Evolutionary conservation across 2,329 filamentous ascomycete genomes (phyloP), one percentile per base, ranked within the genome.

Genomic region (Fusarium devonianum): DNA sequence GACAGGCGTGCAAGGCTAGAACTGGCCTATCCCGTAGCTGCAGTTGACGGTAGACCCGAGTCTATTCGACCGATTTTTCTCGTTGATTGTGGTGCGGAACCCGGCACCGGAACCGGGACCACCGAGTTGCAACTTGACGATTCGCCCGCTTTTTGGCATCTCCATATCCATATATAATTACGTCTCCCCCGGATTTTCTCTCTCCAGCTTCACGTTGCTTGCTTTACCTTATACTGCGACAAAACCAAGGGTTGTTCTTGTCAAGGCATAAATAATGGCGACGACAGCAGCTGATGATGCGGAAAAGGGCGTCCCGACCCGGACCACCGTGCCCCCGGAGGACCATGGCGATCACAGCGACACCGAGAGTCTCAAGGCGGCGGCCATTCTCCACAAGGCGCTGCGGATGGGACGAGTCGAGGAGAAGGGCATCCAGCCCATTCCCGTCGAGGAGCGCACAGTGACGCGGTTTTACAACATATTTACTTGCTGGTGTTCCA

Each of bases 401-500:
- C 55, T 74, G 37, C 67, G 70, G 7, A 66, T 67, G 51, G 69
- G 71, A 40, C 58, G 72, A n/a, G 73, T 78, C 11, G 76, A 79
- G 63, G 66, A 73, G 39, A 70, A 71, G 47, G 75, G 76, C 33
- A 74, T 77, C 26, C 68, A 73, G 14, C 77, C 77, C 1, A 69
- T 78, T 18, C 71, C 75, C 1, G 28, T 71, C 6, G 70, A 75
- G 48, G 69, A 77, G 38, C 70, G 77, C 28, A 75, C 67, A 0
- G 69, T 71, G 22, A 73, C 67, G 4, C 66, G 69, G 18, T 75
- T 74, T 50, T 69, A 73, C 60, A 78, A 75, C 26, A 70, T 76
- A 23, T 79, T 79, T 19, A 78, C 76, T 2, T 58, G 79, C 6
- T 80, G 77, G 76, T 77, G 71, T 45, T 78, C 73, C 33, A 75